These are phyloP conservation scores for Ceriops decandra DNA, from an alignment of 345 rosid genomes.

Conservation along the genomic window DNA sequence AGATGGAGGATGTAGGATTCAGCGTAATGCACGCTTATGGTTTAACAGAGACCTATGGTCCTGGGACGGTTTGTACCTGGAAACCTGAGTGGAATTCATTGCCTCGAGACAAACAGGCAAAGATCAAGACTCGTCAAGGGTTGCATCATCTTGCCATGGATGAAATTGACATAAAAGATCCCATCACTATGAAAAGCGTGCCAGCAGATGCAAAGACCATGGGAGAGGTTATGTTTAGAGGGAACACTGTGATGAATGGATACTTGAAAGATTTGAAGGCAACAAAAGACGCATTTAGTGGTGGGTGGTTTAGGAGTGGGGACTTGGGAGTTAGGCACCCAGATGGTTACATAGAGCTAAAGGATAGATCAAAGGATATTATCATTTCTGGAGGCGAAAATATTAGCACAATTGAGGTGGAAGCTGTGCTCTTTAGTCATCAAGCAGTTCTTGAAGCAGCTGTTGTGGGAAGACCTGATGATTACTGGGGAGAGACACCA, in stretches of 20 bases:
- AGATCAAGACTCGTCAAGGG: constrained; percentile 38
- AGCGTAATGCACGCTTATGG: constrained; percentile 26
- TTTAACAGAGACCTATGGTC: constrained; percentile 33
- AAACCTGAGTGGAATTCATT: constrained; percentile 31
- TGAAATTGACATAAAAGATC: constrained; percentile 35
- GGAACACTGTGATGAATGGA: constrained; percentile 44
- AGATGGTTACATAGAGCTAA: constrained; percentile 41
- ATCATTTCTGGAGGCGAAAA: constrained; percentile 47
- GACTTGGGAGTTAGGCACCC: constrained; percentile 41
- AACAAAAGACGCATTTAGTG: constrained; percentile 34
- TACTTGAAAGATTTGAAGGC: constrained; percentile 34
- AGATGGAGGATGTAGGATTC: constrained; percentile 30
- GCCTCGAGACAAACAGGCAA: constrained; percentile 30
- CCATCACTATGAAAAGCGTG: constrained; percentile 35
- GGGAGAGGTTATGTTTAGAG: constrained; percentile 45
- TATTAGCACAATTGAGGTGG: constrained; percentile 40
- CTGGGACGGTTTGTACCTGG: constrained; percentile 26
- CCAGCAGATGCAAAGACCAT: constrained; percentile 36
- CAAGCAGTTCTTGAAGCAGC: constrained; percentile 42
- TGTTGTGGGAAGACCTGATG: constrained; percentile 41
- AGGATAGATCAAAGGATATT: constrained; percentile 42
- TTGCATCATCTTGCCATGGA: constrained; percentile 37
- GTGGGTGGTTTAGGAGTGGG: constrained; percentile 44
- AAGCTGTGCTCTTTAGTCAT: constrained; percentile 30
- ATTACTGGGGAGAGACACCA: constrained; percentile 41